Evolutionary conservation across 345 rosid species (phyloP).

Genomic region (Firmiana major): DNA sequence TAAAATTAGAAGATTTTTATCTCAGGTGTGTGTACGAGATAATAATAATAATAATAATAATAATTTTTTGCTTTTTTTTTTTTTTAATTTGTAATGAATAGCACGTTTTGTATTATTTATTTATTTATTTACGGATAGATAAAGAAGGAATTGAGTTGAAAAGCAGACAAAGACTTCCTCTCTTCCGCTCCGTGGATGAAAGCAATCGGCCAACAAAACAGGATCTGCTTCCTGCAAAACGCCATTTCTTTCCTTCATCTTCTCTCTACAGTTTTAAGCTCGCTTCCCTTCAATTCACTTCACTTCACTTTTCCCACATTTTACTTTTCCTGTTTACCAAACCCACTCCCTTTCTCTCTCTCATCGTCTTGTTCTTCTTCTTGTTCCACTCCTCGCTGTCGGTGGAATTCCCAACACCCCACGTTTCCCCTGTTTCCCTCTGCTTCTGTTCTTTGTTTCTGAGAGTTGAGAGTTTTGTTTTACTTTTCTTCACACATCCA

Average conservation of each 20-base stretch:
- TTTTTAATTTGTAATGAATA: too few species aligned
- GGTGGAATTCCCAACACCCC: conserved; percentile 7
- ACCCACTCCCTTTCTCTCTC: conserved; percentile 23
- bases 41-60: too few species aligned
- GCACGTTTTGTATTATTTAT: too few species aligned
- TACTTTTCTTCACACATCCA: background rate
- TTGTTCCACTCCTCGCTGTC: conserved; percentile 3
- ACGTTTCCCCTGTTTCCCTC: background rate
- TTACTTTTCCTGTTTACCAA: conserved; percentile 29
- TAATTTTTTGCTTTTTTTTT: too few species aligned
- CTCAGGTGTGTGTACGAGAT: too few species aligned
- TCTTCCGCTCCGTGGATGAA: conserved; percentile 25
- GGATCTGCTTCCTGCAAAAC: background rate
- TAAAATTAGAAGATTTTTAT: too few species aligned
- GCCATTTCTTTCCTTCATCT: conserved; percentile 14
- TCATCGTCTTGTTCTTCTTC: background rate
- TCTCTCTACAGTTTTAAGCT: background rate
- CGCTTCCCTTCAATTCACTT: background rate
- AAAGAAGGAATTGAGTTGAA: background rate
- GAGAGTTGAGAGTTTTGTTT: background rate
- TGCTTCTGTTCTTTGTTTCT: background rate
- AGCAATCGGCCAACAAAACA: conserved; percentile 2
- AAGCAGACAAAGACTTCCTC: conserved; percentile 11
- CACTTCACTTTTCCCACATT: too few species aligned
- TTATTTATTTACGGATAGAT: too few species aligned